Evolutionary conservation across 1,139 yeast species (phyloP).

Genomic region (Suhomyces yuchorum): DNA sequence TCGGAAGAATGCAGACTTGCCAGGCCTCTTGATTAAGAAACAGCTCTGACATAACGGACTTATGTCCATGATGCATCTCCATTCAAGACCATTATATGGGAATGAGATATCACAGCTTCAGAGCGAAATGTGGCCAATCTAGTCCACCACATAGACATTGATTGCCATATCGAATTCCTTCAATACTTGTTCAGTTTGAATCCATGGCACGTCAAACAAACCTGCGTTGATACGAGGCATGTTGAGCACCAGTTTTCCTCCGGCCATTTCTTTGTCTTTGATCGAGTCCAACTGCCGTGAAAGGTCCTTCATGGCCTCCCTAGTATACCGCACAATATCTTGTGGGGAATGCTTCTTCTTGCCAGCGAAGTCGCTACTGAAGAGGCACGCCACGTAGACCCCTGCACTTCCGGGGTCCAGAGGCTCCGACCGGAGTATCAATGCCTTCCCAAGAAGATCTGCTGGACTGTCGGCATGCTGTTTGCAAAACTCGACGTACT

Average conservation of each 20-base stretch:
- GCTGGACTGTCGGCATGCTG: conserved; percentile 27
- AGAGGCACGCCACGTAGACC: conserved; percentile 59
- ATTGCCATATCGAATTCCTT: conserved; percentile 28
- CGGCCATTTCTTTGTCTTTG: conserved; percentile 18
- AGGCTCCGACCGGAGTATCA: conserved; percentile 42
- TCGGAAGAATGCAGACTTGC: no score
- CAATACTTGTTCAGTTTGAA: conserved; percentile 57
- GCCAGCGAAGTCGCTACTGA: conserved; percentile 59
- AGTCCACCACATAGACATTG: conserved; percentile 43
- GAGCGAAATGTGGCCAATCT: no score
- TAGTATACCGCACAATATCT: conserved; percentile 53
- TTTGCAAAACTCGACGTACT: conserved; percentile 53
- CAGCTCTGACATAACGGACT: no score
- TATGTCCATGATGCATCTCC: no score
- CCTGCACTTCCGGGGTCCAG: conserved; percentile 33
- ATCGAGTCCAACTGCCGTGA: conserved; percentile 34
- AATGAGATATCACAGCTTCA: no score
- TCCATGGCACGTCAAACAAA: conserved; percentile 80
- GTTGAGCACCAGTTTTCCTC: conserved; percentile 34
- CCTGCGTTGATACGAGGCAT: conserved; percentile 86
- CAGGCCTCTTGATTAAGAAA: no score
- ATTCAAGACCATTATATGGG: no score
- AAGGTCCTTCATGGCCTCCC: conserved; percentile 49
- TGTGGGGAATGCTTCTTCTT: conserved; percentile 24
- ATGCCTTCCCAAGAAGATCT: conserved; percentile 55